Evolutionary conservation across 352 stramenopile genomes (phyloP).

Genomic region (Plasmopara viticola): DNA sequence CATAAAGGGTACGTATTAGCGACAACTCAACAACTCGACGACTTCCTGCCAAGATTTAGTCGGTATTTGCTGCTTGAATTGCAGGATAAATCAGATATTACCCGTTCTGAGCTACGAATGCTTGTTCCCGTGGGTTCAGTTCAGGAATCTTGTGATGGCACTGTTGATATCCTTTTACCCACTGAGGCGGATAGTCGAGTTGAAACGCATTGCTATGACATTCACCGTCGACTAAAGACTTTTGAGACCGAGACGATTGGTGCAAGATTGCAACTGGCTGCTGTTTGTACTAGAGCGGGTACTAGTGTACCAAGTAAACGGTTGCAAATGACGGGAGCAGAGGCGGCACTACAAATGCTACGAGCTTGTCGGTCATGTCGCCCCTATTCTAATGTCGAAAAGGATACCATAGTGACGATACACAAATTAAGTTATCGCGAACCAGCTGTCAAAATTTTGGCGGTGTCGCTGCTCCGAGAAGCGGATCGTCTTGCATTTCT

Average conservation of each 20-base stretch:
- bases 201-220: constrained; percentile 26
- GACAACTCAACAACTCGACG: constrained; percentile 32
- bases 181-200: constrained; percentile 9
- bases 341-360: constrained; percentile 38
- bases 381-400: constrained; percentile 26
- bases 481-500: constrained; percentile 32
- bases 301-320: constrained; percentile 23
- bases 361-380: constrained; percentile 31
- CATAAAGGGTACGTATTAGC: constrained; percentile 38
- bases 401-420: constrained; percentile 18
- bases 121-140: constrained; percentile 32
- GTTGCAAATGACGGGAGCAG: constrained; percentile 40
- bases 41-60: constrained; percentile 32
- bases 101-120: constrained; percentile 17
- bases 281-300: constrained; percentile 27
- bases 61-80: constrained; percentile 35
- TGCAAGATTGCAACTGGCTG: constrained; percentile 35
- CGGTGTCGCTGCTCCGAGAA: constrained; percentile 21
- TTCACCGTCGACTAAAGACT: constrained; percentile 29
- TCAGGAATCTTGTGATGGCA: constrained; percentile 2
- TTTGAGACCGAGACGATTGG: constrained; percentile 37
- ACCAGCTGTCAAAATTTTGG: constrained; percentile 35
- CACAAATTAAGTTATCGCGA: constrained; percentile 31
- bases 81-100: constrained; percentile 11
- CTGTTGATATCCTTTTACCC: constrained; percentile 21